phyloP scores from a whole-genome alignment of 805 yeast species.

The Dipodascopsis tothii region DNA sequence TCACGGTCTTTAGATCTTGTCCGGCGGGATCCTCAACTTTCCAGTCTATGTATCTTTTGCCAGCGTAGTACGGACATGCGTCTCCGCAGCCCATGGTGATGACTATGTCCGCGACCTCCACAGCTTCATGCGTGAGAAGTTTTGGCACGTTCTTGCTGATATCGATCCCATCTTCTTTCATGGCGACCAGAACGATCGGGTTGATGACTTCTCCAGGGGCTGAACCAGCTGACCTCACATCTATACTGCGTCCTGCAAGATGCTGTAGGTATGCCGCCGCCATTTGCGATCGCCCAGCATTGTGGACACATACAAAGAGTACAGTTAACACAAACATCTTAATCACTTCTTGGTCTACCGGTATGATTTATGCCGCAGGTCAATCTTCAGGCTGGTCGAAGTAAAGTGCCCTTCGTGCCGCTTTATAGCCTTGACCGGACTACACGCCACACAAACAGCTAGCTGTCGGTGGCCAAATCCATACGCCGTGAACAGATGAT shows the following conservation, averaged over 20 bases:
- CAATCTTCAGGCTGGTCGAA: too few species aligned
- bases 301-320: not conserved
- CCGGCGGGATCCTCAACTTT: not conserved
- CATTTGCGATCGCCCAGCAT: not conserved
- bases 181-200: not conserved
- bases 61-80: not conserved
- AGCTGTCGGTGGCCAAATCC: too few species aligned
- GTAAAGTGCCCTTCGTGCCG: too few species aligned
- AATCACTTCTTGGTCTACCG: too few species aligned
- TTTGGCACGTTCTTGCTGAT: not conserved
- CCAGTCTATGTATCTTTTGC: not conserved
- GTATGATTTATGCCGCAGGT: too few species aligned
- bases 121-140: not conserved
- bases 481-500: too few species aligned
- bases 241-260: not conserved
- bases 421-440: too few species aligned
- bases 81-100: constrained; percentile 1
- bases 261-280: not conserved
- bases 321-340: too few species aligned
- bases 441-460: too few species aligned
- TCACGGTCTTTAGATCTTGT: not conserved
- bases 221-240: not conserved
- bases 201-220: not conserved
- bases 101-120: not conserved
- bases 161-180: not conserved